Evolutionary conservation across 495 filamentous ascomycete genomes (phyloP).

Genomic region (Aspergillus steynii): DNA sequence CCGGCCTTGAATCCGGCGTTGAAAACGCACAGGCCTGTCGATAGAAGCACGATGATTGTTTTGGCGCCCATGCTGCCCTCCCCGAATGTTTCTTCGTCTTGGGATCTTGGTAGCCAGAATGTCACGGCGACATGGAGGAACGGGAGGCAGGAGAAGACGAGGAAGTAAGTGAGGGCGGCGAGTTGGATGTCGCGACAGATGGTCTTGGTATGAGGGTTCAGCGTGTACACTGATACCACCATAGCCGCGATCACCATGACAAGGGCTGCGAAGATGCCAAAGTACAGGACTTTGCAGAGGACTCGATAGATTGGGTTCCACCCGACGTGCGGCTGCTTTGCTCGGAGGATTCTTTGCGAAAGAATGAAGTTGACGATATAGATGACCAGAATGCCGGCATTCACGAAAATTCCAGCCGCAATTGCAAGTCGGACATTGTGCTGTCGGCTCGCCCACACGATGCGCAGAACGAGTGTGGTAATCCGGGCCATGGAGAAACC

Average conservation of each 20-base stretch:
- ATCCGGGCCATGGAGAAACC: constrained; percentile 79
- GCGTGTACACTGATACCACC: constrained; percentile 67
- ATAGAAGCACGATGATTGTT: constrained; percentile 57
- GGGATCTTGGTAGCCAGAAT: constrained; percentile 49
- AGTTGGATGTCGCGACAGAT: constrained; percentile 65
- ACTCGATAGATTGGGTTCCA: constrained; percentile 55
- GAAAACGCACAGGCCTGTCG: constrained; percentile 58
- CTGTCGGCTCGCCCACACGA: constrained; percentile 43
- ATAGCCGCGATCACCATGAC: constrained; percentile 68
- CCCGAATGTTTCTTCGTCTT: constrained; percentile 67
- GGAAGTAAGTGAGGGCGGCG: constrained; percentile 64
- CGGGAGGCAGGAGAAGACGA: constrained; percentile 74
- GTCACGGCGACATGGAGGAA: constrained; percentile 60
- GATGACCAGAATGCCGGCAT: constrained; percentile 74
- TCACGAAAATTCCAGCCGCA: constrained; percentile 71
- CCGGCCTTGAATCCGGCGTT: constrained; percentile 71
- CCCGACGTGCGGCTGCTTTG: constrained; percentile 68
- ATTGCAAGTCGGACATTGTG: constrained; percentile 59
- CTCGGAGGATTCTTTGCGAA: constrained; percentile 73
- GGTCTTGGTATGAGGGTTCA: constrained; percentile 46
- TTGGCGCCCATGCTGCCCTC: constrained; percentile 65
- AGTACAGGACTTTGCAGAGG: constrained; percentile 59
- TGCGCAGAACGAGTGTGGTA: constrained; percentile 64
- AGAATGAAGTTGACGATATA: constrained; percentile 82
- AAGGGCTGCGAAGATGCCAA: constrained; percentile 59